These are phyloP conservation scores for Fraxinus latifolia DNA, from an alignment of 305 asterid genomes.

Conservation along the genomic window DNA sequence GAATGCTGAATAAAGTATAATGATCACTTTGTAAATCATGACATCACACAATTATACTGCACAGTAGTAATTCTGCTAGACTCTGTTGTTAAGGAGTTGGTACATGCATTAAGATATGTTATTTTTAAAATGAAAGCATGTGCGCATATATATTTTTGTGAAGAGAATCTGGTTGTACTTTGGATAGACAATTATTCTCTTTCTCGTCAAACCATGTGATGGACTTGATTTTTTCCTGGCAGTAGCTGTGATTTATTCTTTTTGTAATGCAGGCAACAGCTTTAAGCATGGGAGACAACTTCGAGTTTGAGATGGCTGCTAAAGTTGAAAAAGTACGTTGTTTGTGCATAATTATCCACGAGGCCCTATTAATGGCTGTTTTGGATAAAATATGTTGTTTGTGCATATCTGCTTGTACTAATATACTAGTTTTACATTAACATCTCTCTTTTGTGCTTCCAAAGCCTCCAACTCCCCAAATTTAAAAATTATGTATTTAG, in stretches of 20 bases:
- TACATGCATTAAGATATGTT: neutral
- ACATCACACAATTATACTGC: neutral
- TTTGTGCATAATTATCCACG: conserved; percentile 3
- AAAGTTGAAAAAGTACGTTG: conserved; percentile 80
- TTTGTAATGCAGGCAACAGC: conserved; percentile 45
- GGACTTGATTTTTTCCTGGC: conserved; percentile 17
- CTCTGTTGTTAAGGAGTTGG: neutral
- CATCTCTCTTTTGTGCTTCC: neutral
- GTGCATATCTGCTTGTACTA: neutral
- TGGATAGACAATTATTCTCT: neutral
- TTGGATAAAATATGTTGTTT: neutral
- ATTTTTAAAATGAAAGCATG: neutral
- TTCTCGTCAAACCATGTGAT: neutral
- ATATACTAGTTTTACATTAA: neutral
- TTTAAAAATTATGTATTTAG: neutral
- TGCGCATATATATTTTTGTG: neutral
- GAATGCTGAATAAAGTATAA: neutral
- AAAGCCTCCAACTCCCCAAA: neutral
- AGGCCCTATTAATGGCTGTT: neutral
- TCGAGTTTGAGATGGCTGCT: conserved; percentile 79
- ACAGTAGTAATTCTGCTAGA: neutral
- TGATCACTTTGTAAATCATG: neutral
- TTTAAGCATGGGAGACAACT: conserved; percentile 88
- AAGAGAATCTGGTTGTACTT: neutral
- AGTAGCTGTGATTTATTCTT: neutral